These are phyloP conservation scores for Licmophora abbreviata DNA, from an alignment of 108 stramenopile genomes.

Conservation along the genomic window DNA sequence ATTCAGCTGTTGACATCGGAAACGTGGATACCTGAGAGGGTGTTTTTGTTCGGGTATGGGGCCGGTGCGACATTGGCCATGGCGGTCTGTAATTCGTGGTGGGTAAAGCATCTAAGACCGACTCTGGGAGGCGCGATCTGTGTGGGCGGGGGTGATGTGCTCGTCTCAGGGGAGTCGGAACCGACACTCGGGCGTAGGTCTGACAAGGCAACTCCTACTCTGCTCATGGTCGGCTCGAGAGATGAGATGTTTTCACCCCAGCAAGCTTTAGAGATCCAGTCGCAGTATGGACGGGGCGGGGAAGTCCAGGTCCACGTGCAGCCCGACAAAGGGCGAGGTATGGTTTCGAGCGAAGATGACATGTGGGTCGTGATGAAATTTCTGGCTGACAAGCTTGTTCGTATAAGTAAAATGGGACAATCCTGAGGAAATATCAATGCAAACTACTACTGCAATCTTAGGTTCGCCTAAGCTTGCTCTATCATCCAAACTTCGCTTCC, in stretches of 20 bases:
- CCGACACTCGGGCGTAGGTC: not conserved
- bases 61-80: conserved; percentile 33
- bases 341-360: conserved; percentile 28
- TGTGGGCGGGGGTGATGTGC: conserved; percentile 24
- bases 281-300: conserved; percentile 5
- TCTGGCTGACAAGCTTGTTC: conserved; percentile 12
- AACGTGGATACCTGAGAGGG: conserved; percentile 29
- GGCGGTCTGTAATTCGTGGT: conserved; percentile 23
- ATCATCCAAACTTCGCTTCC: conserved; percentile 56
- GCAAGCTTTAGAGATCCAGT: conserved; percentile 5
- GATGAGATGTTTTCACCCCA: conserved; percentile 16
- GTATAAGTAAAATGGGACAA: not conserved
- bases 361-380: conserved; percentile 26
- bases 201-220: conserved; percentile 19
- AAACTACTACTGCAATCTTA: too few relatives aligned
- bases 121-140: conserved; percentile 37
- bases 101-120: conserved; percentile 1
- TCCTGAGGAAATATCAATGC: not conserved
- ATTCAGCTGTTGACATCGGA: conserved; percentile 19
- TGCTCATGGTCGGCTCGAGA: conserved; percentile 22
- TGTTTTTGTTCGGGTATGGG: conserved; percentile 41
- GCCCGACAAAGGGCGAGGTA: conserved; percentile 25
- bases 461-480: too few relatives aligned
- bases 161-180: not conserved
- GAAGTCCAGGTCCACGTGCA: conserved; percentile 19